phyloP scores from a whole-genome alignment of 352 stramenopile genomes.

The Phytophthora fragariaefolia region DNA sequence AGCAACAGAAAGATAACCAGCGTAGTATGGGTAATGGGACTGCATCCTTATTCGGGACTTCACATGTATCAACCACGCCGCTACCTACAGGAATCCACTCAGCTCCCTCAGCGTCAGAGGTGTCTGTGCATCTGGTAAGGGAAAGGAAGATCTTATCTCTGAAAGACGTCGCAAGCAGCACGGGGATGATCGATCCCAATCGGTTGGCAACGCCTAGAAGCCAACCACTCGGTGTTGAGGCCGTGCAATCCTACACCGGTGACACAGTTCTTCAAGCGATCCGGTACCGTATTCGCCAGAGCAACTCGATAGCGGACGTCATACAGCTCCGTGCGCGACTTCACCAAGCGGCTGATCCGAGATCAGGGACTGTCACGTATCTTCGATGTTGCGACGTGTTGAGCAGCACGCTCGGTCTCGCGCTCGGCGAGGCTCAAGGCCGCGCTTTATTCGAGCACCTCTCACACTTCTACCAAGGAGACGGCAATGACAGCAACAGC shows the following conservation, averaged over 20 bases:
- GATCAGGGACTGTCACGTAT: slow-evolving; percentile 56
- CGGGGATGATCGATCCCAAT: slow-evolving; percentile 28
- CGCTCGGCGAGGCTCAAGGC: slow-evolving; percentile 54
- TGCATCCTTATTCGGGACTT: background rate
- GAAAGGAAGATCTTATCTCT: slow-evolving; percentile 63
- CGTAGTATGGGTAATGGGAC: slow-evolving; percentile 11
- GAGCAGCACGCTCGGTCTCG: slow-evolving; percentile 42
- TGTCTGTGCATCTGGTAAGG: slow-evolving; percentile 14
- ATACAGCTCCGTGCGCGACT: slow-evolving; percentile 56
- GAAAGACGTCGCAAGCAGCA: slow-evolving; percentile 57
- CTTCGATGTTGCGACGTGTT: slow-evolving; percentile 50
- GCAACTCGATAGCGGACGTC: slow-evolving; percentile 47
- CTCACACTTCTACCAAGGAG: slow-evolving; percentile 23
- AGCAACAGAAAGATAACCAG: slow-evolving; percentile 29
- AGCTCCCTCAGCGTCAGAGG: background rate
- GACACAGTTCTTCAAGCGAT: slow-evolving; percentile 55
- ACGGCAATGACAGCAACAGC: slow-evolving; percentile 16
- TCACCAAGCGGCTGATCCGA: slow-evolving; percentile 60
- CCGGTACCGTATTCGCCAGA: slow-evolving; percentile 53
- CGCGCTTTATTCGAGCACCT: slow-evolving; percentile 59
- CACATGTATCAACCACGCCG: background rate
- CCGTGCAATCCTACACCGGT: slow-evolving; percentile 22
- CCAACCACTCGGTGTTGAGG: slow-evolving; percentile 1
- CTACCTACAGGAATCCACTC: slow-evolving; percentile 15
- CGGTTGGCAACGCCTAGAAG: slow-evolving; percentile 4